phyloP scores from a whole-genome alignment of 495 filamentous ascomycete genomes.

The Lasiosphaeris hirsuta region DNA sequence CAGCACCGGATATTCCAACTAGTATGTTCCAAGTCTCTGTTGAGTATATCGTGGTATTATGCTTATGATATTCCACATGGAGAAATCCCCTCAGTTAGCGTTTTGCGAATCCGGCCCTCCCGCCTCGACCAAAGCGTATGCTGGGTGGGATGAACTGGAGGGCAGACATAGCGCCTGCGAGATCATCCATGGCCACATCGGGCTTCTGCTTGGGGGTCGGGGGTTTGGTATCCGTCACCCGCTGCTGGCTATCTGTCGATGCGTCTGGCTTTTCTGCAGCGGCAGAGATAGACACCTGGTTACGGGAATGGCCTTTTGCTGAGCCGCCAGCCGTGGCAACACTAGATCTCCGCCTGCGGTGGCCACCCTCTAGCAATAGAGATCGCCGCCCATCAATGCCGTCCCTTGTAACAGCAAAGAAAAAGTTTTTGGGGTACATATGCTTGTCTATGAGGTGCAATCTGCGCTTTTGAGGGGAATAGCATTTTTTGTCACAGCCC shows the following conservation, averaged over 20 bases:
- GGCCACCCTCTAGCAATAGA: constrained; percentile 59
- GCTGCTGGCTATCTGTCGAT: constrained; percentile 9
- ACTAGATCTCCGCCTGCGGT: constrained; percentile 47
- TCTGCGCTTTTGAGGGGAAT: constrained; percentile 74
- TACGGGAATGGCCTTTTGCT: constrained; percentile 11
- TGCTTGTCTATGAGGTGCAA: constrained; percentile 93
- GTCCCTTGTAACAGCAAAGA: constrained; percentile 82
- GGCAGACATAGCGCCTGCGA: constrained; percentile 77
- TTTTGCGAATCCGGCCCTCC: constrained; percentile 46
- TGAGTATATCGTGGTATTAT: neutral
- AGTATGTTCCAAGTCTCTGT: neutral
- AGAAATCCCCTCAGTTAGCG: constrained; percentile 13
- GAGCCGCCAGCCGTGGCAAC: constrained; percentile 20
- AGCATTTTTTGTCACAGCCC: constrained; percentile 81
- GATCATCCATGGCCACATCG: constrained; percentile 64
- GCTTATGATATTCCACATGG: neutral
- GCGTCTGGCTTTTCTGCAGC: neutral
- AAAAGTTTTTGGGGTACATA: constrained; percentile 86
- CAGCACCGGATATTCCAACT: neutral
- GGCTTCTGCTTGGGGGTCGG: constrained; percentile 23
- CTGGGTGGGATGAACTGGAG: constrained; percentile 78
- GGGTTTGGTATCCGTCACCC: neutral
- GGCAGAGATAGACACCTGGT: neutral
- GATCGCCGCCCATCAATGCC: constrained; percentile 83
- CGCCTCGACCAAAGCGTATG: constrained; percentile 66